Base-by-base conservation (phyloP, 2,329 filamentous ascomycete genomes). In the Aureobasidium sp. region DNA sequence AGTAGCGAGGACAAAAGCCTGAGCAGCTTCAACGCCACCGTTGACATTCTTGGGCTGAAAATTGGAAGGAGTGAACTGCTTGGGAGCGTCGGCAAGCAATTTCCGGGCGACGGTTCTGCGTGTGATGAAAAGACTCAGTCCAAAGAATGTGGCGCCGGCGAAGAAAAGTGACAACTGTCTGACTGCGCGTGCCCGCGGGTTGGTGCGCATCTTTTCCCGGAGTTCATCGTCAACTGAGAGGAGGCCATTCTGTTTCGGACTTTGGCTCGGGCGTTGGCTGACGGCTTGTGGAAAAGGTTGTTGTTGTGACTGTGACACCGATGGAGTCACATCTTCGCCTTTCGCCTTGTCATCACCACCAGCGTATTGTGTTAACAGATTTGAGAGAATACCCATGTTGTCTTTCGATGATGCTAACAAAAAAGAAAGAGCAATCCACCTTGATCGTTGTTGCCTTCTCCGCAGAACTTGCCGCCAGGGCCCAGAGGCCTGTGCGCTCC, bases 1-100 rank as follows among this genome's bases (percentile, higher is more conserved):
- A 0, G 92, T 96, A 0, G 93, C 94, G 39, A 97, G 78, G 53
- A 87, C 89, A 27, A 99, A 78, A 0, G 93, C 93, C 74, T 96
- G 89, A 37, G 88, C 76, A 0, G 93, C 93, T 65, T 97, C 87
- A 42, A 88, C 72, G 1, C 84, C 81, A 8, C 86, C 85, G 69
- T 87, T 87, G 32, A 84, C 80, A 48, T 74, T 71, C 54, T 76
- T 71, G 5, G 75, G 71, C 36, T 74, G 73, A 65, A 78, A 74
- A 67, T 83, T 84, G 73, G 83, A 86, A 48, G 82, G 83, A 14
- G 83, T 77, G 80, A 88, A 96, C 77, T 88, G 93, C 50, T 82
- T 82, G 11, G 92, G 91, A 42, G 84, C 76, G 13, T 84, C 77
- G 27, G 83, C 78, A 27, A 82, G 72, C 62, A 82, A 81, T 66